Conservation (phyloP, 352 stramenopile genomes). For the Phytophthora pinifolia region DNA sequence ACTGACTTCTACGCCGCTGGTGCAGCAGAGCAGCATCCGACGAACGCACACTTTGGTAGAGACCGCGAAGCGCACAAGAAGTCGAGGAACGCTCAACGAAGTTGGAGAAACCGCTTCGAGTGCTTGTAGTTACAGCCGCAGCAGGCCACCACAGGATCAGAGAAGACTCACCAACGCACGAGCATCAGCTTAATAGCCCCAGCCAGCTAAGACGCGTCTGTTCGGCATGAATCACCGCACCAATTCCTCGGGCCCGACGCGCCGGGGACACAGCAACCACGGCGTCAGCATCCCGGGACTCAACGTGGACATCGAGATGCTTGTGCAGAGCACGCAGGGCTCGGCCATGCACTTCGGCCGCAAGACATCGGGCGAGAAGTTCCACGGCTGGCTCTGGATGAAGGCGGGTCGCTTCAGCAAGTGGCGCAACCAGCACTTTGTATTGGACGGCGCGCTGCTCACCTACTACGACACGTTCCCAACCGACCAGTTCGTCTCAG, state of each 20-base stretch:
- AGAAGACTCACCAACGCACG: slow-evolving; percentile 20
- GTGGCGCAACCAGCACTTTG: slow-evolving; percentile 86
- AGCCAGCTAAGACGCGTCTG: not conserved
- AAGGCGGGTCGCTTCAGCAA: slow-evolving; percentile 79
- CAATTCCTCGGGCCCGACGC: slow-evolving; percentile 22
- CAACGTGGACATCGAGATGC: slow-evolving; percentile 82
- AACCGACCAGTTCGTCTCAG: slow-evolving; percentile 73
- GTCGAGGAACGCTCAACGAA: slow-evolving; percentile 23
- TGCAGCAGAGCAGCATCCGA: slow-evolving; percentile 27
- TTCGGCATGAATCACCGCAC: slow-evolving; percentile 38
- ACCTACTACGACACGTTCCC: slow-evolving; percentile 86
- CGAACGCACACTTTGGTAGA: slow-evolving; percentile 40
- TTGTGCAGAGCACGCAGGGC: slow-evolving; percentile 81
- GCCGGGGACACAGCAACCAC: slow-evolving; percentile 16
- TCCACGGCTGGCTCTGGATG: slow-evolving; percentile 85
- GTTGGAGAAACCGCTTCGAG: slow-evolving; percentile 19
- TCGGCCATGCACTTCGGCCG: slow-evolving; percentile 70
- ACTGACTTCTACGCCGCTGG: slow-evolving; percentile 27
- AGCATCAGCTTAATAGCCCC: slow-evolving; percentile 2
- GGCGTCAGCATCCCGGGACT: slow-evolving; percentile 42
- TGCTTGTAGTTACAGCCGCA: slow-evolving; percentile 8
- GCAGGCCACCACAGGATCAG: slow-evolving; percentile 9
- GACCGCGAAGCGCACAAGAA: slow-evolving; percentile 36
- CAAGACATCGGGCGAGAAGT: slow-evolving; percentile 65
- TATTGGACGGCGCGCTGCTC: slow-evolving; percentile 71